These are phyloP conservation scores for Citrus cavaleriei DNA, from an alignment of 345 rosid genomes.

Conservation along the genomic window DNA sequence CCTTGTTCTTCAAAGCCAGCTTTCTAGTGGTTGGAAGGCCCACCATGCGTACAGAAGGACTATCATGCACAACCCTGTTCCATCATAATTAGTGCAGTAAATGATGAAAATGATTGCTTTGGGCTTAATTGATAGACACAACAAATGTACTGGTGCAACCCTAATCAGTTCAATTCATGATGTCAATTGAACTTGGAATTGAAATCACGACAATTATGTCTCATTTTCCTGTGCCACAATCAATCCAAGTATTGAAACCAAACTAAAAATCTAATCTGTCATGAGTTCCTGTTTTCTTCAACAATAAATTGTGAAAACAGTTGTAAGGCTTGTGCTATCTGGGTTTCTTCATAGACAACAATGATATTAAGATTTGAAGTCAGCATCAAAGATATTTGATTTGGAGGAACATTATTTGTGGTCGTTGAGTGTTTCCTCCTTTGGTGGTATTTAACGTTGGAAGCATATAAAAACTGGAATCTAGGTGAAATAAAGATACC, in stretches of 20 bases:
- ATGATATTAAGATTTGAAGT: background rate
- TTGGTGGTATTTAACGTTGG: background rate
- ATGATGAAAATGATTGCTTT: background rate
- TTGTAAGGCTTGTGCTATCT: background rate
- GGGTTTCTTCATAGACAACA: background rate
- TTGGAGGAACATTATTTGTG: background rate
- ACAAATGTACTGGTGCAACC: background rate
- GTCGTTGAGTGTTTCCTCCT: background rate
- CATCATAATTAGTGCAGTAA: background rate
- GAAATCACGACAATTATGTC: background rate
- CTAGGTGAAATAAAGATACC: background rate
- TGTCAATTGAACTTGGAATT: background rate
- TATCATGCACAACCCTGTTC: slow-evolving; percentile 68
- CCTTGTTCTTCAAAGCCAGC: slow-evolving; percentile 78
- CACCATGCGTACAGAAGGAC: slow-evolving; percentile 73
- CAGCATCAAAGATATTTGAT: background rate
- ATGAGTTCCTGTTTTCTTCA: background rate
- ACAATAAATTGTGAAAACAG: background rate
- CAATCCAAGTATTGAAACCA: background rate
- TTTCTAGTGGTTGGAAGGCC: slow-evolving; percentile 85
- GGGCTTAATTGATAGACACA: background rate
- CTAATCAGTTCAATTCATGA: background rate
- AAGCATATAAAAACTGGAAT: background rate
- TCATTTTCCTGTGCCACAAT: background rate
- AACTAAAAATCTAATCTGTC: background rate